Evolutionary conservation across 352 stramenopile genomes (phyloP), one percentile per base, ranked within the genome.

Genomic region (Globisporangium alternatum): DNA sequence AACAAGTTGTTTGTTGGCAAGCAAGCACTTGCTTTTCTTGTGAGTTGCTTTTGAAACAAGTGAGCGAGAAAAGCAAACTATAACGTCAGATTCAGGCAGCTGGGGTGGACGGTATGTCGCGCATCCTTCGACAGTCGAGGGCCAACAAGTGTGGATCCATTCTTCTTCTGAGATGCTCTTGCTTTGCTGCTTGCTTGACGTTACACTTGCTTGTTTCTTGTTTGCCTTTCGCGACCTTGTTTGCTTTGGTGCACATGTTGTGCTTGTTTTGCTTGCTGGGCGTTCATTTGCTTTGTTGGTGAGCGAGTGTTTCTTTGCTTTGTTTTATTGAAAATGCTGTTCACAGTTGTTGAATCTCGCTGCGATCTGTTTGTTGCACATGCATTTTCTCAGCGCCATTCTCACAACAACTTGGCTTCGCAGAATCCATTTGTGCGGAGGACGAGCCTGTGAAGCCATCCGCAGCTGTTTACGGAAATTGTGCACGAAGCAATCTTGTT

Each of bases 51-150:
- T 21, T 17, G 37, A 44, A 19, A 17, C 28, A 35, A 15, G 49
- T 15, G 17, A 10, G 12, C 25, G 19, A 39, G 49, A 55, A 56
- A 39, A 56, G 13, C 25, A 21, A 43, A n/a, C 30, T 12, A 30
- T 57, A 43, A 28, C 51, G 19, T 13, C 30, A 43, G 30, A 57
- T 57, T 43, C 17, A n/a, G 37, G 52, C 52, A 57, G 52, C 52
- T 57, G 52, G 25, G 15, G 22, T 6, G 25, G 13, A 37, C 25
- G 4, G 15, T 12, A 8, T 13, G 10, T 43, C 21, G 28, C 51
- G 12, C 28, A 41, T 56, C 49, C 51, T 57, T 57, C 17, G 30
- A 28, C 2, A 25, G 31, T 39, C 52, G 31, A 47, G 17, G 17
- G 41, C 41, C 39, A n/a, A 15, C 41, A 21, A 25, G 31, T 19